Conservation (phyloP, 2,329 filamentous ascomycete genomes). For the Paracamarosporium sp. region DNA sequence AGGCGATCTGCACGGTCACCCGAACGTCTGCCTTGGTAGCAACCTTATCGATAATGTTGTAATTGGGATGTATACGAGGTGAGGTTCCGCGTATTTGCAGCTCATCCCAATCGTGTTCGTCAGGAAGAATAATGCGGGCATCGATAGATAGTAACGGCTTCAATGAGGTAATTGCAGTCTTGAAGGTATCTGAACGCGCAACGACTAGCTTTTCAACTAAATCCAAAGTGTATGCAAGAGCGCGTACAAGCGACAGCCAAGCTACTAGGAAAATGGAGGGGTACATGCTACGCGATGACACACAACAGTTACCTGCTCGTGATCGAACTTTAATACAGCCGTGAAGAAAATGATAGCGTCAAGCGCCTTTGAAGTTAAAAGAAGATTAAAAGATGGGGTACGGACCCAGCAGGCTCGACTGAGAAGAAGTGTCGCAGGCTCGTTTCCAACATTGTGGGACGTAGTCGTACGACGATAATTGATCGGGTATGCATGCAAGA, state of each 20-base stretch:
- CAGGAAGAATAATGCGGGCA: slow-evolving; percentile 21
- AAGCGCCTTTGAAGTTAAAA: not conserved
- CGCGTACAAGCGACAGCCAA: not conserved
- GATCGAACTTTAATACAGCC: not conserved
- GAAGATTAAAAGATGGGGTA: not conserved
- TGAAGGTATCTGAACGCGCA: not conserved
- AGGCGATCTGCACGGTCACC: slow-evolving; percentile 14
- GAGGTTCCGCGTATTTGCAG: slow-evolving; percentile 24
- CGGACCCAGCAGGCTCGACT: not conserved
- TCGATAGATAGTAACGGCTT: slow-evolving; percentile 13
- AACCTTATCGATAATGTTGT: slow-evolving; percentile 22
- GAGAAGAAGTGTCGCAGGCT: not conserved
- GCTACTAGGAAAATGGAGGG: not conserved
- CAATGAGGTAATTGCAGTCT: not conserved
- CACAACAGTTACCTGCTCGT: not conserved
- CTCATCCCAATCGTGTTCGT: slow-evolving; percentile 17
- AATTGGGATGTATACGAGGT: slow-evolving; percentile 21
- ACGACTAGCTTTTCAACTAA: not conserved
- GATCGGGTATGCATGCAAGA: not conserved
- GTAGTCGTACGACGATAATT: not conserved
- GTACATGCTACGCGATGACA: not conserved
- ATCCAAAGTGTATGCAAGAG: not conserved
- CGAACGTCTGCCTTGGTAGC: slow-evolving; percentile 26
- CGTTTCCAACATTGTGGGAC: not conserved
- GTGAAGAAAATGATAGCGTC: no score